A percentile compares a stretch with the other conserved stretches of the same genome.
phyloP scores from a whole-genome alignment of 2,329 filamentous ascomycete genomes.

The Zalaria sp. region DNA sequence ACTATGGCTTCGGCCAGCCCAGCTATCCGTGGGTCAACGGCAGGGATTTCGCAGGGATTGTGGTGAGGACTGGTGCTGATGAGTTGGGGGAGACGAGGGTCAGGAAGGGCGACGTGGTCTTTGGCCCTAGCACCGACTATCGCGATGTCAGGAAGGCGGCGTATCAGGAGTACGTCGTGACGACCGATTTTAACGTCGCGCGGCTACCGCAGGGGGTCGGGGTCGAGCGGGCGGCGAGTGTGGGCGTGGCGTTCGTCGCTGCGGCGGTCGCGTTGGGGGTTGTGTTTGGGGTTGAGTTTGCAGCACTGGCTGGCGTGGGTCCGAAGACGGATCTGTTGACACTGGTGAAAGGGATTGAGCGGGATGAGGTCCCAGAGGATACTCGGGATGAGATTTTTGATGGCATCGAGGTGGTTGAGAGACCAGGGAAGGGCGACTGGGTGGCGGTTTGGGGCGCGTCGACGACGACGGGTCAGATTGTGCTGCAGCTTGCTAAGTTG shows the following conservation, averaged over 20 bases:
- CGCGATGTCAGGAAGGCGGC: conserved; percentile 57
- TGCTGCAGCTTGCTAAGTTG: conserved; percentile 48
- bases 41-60: conserved; percentile 52
- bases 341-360: conserved; percentile 33
- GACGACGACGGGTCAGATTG: conserved; percentile 4
- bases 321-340: conserved; percentile 42
- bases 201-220: conserved; percentile 42
- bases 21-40: conserved; percentile 54
- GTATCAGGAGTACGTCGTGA: conserved; percentile 56
- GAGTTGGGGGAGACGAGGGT: background rate
- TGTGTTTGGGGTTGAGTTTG: conserved; percentile 56
- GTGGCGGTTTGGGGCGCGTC: conserved; percentile 64
- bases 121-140: conserved; percentile 62
- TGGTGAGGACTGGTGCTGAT: conserved; percentile 32
- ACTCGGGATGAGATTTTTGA: conserved; percentile 49
- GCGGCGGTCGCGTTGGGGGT: conserved; percentile 53
- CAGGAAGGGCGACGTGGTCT: conserved; percentile 15
- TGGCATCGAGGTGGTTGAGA: conserved; percentile 36
- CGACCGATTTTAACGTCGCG: conserved; percentile 50
- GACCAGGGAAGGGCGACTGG: conserved; percentile 50
- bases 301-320: conserved; percentile 14
- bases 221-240: conserved; percentile 42
- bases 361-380: conserved; percentile 42
- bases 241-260: conserved; percentile 60
- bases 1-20: conserved; percentile 58